Percentiles rank a stretch among this genome's conserved stretches.
Evolutionary conservation across 2,329 filamentous ascomycete genomes (phyloP).

Genomic region (Scedosporium minutisporum): DNA sequence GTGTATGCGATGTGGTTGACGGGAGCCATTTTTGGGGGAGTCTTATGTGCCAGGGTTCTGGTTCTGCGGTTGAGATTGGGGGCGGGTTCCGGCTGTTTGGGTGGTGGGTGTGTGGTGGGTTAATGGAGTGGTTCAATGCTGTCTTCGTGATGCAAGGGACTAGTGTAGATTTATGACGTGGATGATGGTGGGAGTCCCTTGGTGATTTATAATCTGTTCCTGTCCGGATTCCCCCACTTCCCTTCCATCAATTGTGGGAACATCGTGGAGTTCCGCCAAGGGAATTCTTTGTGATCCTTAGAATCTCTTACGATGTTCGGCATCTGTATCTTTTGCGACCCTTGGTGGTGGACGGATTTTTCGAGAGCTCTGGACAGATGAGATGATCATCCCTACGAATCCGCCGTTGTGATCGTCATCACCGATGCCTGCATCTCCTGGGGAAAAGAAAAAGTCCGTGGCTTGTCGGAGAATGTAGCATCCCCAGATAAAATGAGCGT

Average conservation of each 20-base stretch:
- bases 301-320: too few relatives aligned
- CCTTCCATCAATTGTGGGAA: background rate
- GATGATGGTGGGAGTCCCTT: background rate
- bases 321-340: too few relatives aligned
- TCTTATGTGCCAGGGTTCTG: background rate
- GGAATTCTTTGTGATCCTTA: too few relatives aligned
- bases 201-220: background rate
- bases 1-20: constrained; percentile 15
- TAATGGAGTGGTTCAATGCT: background rate
- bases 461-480: too few relatives aligned
- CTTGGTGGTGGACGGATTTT: too few relatives aligned
- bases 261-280: background rate
- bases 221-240: background rate
- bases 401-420: background rate
- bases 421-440: background rate
- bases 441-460: too few relatives aligned
- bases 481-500: too few relatives aligned
- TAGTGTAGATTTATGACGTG: background rate
- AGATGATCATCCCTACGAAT: background rate
- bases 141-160: background rate
- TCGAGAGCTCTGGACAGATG: too few relatives aligned
- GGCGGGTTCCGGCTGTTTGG: background rate
- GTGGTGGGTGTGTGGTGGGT: background rate
- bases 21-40: background rate
- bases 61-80: background rate